A percentile compares a stretch with the other conserved stretches of the same genome.
Conservation (phyloP, 352 stramenopile species). For the Phytophthora macrochlamydospora region DNA sequence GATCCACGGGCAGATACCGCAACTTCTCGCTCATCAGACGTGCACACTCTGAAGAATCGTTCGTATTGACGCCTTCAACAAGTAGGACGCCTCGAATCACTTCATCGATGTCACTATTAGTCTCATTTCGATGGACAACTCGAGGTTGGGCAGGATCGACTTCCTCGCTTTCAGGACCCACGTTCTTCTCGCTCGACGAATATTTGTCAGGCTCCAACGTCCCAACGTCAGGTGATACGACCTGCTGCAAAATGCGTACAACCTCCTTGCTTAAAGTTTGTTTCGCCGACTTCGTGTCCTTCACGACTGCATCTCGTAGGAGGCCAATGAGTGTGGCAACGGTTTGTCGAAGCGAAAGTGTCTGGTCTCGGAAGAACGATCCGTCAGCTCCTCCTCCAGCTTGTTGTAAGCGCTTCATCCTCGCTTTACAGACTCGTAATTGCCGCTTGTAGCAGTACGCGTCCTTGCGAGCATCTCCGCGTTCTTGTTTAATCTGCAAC, state of each 20-base stretch:
- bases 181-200: slow-evolving; percentile 3
- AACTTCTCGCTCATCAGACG: slow-evolving; percentile 41
- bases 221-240: slow-evolving; percentile 18
- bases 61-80: slow-evolving; percentile 40
- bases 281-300: slow-evolving; percentile 65
- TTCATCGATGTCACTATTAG: slow-evolving; percentile 49
- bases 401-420: slow-evolving; percentile 35
- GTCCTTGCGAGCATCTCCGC: slow-evolving; percentile 60
- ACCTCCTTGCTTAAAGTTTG: slow-evolving; percentile 65
- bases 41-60: slow-evolving; percentile 47
- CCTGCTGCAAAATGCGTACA: slow-evolving; percentile 35
- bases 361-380: slow-evolving; percentile 52
- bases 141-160: slow-evolving; percentile 10
- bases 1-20: slow-evolving; percentile 51
- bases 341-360: slow-evolving; percentile 38
- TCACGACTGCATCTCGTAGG: slow-evolving; percentile 50
- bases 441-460: slow-evolving; percentile 64
- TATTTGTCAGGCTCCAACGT: slow-evolving; percentile 1
- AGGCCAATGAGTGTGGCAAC: slow-evolving; percentile 48
- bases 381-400: slow-evolving; percentile 29
- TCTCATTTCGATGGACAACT: slow-evolving; percentile 11
- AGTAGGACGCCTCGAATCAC: slow-evolving; percentile 55
- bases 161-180: slow-evolving; percentile 14
- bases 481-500: slow-evolving; percentile 50
- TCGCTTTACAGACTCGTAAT: slow-evolving; percentile 51